These are phyloP conservation scores for Massospora cicadina DNA, from an alignment of 371 early-diverging fungal species.

Conservation along the genomic window DNA sequence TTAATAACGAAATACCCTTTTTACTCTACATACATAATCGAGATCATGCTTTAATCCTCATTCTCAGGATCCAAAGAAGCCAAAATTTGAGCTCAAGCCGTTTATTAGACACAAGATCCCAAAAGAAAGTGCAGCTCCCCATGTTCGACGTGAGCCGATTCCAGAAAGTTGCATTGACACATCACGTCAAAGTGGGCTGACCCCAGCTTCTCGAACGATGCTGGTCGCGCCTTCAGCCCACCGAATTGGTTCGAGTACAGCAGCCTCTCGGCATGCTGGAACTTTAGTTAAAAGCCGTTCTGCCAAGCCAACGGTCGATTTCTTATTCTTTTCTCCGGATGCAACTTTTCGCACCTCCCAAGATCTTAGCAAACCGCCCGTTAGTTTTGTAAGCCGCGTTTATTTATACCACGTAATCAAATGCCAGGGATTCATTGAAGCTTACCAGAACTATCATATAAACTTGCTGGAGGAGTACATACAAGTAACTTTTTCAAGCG, in stretches of 20 bases:
- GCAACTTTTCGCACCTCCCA: neutral
- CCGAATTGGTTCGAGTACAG: too few species aligned
- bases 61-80: conserved; percentile 18
- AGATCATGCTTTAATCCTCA: too few species aligned
- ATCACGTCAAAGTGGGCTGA: too few species aligned
- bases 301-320: neutral
- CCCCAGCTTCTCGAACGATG: too few species aligned
- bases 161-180: too few species aligned
- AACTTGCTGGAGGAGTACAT: neutral
- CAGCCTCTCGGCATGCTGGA: too few species aligned
- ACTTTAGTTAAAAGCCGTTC: neutral
- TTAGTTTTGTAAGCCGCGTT: neutral
- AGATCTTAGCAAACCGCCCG: neutral
- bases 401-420: neutral
- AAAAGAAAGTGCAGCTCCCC: too few species aligned
- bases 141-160: too few species aligned
- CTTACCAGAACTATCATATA: neutral
- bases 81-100: neutral
- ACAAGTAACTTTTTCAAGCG: neutral
- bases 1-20: too few species aligned
- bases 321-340: neutral
- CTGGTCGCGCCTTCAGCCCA: too few species aligned
- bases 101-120: neutral
- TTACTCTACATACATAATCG: too few species aligned
- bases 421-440: neutral